Evolutionary conservation across 345 rosid genomes (phyloP).

Genomic region (Combretum micranthum): DNA sequence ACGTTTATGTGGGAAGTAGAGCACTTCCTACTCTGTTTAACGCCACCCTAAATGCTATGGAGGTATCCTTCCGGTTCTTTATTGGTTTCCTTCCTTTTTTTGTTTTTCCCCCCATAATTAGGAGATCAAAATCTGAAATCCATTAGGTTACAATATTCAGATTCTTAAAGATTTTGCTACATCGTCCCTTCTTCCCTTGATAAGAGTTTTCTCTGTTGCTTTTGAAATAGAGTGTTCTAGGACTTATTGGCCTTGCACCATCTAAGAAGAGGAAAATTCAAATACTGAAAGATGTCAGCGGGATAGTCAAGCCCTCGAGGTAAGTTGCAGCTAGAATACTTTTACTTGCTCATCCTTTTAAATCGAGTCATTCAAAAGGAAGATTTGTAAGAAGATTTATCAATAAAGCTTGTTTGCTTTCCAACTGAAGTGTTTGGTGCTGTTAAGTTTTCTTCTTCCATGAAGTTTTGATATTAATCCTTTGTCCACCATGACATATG

Average conservation of each 20-base stretch:
- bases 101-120: too few relatives aligned
- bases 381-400: too few relatives aligned
- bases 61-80: too few relatives aligned
- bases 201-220: neutral
- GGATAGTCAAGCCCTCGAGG: slow-evolving; percentile 83
- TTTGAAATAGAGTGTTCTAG: slow-evolving; percentile 42
- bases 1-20: slow-evolving; percentile 74
- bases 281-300: slow-evolving; percentile 65
- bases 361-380: too few relatives aligned
- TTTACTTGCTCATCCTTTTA: neutral
- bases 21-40: slow-evolving; percentile 79
- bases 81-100: too few relatives aligned
- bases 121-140: too few relatives aligned
- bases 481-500: neutral
- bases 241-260: slow-evolving; percentile 48
- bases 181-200: neutral
- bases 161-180: neutral
- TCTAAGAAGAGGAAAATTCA: slow-evolving; percentile 61
- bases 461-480: neutral
- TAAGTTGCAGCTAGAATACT: slow-evolving; percentile 12
- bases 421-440: too few relatives aligned
- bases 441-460: neutral
- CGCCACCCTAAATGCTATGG: slow-evolving; percentile 47
- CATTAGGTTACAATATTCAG: neutral
- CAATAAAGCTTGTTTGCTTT: too few relatives aligned